Percentiles rank a stretch among this genome's conserved stretches.
Evolutionary conservation across 306 rosid species (phyloP).

Genomic region (Dryas drummondii): DNA sequence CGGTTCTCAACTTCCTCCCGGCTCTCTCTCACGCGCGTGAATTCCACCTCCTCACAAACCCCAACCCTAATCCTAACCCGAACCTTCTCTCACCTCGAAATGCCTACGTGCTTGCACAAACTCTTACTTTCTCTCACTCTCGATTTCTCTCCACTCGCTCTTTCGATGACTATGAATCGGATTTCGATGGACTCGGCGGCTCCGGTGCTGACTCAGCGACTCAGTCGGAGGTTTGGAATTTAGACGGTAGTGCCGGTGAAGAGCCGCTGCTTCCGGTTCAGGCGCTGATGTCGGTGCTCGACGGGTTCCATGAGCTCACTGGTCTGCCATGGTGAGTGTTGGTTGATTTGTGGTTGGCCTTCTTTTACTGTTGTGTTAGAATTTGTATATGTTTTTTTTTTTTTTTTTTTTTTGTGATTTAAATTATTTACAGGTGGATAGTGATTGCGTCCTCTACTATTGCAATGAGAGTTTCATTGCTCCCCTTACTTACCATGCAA

Average conservation of each 20-base stretch:
- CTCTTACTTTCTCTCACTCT: slow-evolving; percentile 37
- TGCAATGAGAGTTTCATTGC: slow-evolving; percentile 57
- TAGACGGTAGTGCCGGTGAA: slow-evolving; percentile 17
- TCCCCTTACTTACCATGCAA: slow-evolving; percentile 54
- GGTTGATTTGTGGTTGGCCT: not conserved
- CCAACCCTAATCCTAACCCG: slow-evolving; percentile 11
- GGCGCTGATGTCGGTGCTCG: slow-evolving; percentile 53
- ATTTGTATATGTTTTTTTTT: not conserved
- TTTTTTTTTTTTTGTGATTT: not conserved
- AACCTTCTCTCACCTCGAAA: slow-evolving; percentile 5
- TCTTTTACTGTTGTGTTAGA: not conserved
- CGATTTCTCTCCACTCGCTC: slow-evolving; percentile 54
- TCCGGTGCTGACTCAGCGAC: slow-evolving; percentile 15
- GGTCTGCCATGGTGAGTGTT: slow-evolving; percentile 77
- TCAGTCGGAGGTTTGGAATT: slow-evolving; percentile 37
- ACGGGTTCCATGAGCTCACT: slow-evolving; percentile 65
- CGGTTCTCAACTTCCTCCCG: slow-evolving; percentile 22
- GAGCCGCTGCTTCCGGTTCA: slow-evolving; percentile 51
- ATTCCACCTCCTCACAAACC: slow-evolving; percentile 20
- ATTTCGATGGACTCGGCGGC: slow-evolving; percentile 19
- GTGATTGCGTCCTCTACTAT: slow-evolving; percentile 68
- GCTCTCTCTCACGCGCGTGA: slow-evolving; percentile 28
- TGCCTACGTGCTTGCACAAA: slow-evolving; percentile 10
- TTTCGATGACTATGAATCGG: slow-evolving; percentile 37
- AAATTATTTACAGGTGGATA: slow-evolving; percentile 61